phyloP scores from a whole-genome alignment of 495 filamentous ascomycete genomes.

The Diplogelasinospora grovesii region DNA sequence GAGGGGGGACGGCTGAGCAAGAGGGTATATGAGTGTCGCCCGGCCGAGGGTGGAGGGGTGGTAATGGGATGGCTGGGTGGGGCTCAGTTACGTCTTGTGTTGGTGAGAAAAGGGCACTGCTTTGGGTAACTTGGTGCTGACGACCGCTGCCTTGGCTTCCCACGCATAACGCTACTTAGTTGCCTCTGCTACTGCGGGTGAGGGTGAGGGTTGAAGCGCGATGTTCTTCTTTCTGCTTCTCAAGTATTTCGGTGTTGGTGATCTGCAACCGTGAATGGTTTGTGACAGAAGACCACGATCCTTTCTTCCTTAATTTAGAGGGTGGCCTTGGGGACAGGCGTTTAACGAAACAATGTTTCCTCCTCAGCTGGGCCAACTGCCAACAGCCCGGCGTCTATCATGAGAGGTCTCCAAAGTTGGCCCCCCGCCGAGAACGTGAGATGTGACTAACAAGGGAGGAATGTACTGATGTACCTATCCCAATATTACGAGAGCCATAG shows the following conservation, averaged over 20 bases:
- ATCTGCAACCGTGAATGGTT: too few species aligned
- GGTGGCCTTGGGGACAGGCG: neutral
- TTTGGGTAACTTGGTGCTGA: too few species aligned
- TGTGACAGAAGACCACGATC: too few species aligned
- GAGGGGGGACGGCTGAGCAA: constrained; percentile 1
- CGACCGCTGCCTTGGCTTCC: neutral
- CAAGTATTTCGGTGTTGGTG: too few species aligned
- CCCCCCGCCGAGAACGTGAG: neutral
- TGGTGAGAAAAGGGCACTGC: too few species aligned
- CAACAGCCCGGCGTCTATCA: too few species aligned
- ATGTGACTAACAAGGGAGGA: constrained; percentile 3
- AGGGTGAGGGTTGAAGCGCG: too few species aligned
- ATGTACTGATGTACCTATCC: neutral
- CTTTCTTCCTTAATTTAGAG: neutral
- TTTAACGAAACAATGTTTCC: neutral
- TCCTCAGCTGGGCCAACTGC: neutral
- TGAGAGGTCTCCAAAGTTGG: neutral
- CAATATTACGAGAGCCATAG: neutral
- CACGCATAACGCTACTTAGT: too few species aligned
- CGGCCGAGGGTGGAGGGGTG: constrained; percentile 1
- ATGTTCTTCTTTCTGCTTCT: too few species aligned
- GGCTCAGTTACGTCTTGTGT: neutral
- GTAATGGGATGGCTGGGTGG: constrained; percentile 6
- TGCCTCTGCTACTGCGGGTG: too few species aligned
- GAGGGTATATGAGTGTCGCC: constrained; percentile 1